Conservation (phyloP, 768 basidiomycete genomes). For the Mycena sanguinolenta region DNA sequence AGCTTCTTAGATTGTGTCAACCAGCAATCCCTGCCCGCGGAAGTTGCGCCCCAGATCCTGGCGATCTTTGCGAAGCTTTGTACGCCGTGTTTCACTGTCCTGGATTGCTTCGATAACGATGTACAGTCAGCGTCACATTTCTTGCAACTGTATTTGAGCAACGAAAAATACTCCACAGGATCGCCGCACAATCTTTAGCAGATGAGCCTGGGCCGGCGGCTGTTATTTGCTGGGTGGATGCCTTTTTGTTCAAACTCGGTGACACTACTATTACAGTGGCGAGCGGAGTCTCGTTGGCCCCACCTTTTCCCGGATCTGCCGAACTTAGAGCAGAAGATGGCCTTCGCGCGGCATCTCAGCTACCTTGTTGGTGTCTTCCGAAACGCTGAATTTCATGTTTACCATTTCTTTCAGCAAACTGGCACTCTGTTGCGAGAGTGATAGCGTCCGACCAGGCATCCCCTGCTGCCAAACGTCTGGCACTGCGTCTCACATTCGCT, state of each 20-base stretch:
- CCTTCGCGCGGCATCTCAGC: conserved; percentile 71
- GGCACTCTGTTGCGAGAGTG: conserved; percentile 59
- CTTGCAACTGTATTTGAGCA: conserved; percentile 63
- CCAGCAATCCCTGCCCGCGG: conserved; percentile 14
- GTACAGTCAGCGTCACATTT: conserved; percentile 48
- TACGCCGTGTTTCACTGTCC: conserved; percentile 27
- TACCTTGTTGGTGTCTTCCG: conserved; percentile 64
- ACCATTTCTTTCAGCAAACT: conserved; percentile 57
- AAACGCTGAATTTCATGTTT: conserved; percentile 7
- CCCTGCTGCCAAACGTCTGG: conserved; percentile 71
- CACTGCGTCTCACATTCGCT: conserved; percentile 68
- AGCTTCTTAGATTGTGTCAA: conserved; percentile 43
- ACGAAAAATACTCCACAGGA: conserved; percentile 61
- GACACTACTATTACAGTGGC: conserved; percentile 50
- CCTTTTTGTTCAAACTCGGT: conserved; percentile 67
- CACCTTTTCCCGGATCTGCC: conserved; percentile 46
- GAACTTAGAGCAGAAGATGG: conserved; percentile 61
- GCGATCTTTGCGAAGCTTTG: conserved; percentile 31
- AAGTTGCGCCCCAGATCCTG: conserved; percentile 20
- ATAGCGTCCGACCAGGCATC: conserved; percentile 66
- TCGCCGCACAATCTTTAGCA: conserved; percentile 52
- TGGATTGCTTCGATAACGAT: background rate
- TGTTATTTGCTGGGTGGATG: conserved; percentile 77
- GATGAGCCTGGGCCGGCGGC: conserved; percentile 41
- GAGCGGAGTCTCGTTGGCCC: conserved; percentile 36